A percentile compares a stretch with the other conserved stretches of the same genome.
Conservation (phyloP, 78 protist species). For the Dictyostelium intermedium region DNA sequence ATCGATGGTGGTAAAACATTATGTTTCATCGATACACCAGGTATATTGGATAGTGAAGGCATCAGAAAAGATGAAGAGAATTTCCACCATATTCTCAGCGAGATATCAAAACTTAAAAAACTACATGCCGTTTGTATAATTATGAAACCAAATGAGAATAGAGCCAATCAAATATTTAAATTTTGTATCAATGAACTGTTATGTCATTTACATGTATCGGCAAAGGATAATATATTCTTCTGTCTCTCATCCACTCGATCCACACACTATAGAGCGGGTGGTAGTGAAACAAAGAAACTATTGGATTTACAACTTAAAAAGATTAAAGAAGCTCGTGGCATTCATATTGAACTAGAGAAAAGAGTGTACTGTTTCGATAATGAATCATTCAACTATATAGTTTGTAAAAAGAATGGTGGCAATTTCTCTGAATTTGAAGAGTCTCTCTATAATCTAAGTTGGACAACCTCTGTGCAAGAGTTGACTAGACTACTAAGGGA, state of each 20-base stretch:
- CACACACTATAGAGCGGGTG: not conserved
- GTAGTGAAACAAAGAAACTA: not conserved
- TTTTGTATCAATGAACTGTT: not conserved
- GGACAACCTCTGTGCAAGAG: not conserved
- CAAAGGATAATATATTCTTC: not conserved
- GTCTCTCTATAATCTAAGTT: not conserved
- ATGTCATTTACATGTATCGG: not conserved
- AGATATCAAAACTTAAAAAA: not conserved
- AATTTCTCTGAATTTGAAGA: not conserved
- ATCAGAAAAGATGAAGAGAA: not conserved
- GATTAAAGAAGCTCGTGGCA: not conserved
- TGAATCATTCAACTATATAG: not conserved
- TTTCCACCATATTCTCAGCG: not conserved
- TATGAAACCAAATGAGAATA: conserved; percentile 20
- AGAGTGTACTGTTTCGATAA: not conserved
- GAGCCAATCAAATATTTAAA: not conserved
- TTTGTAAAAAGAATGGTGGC: not conserved
- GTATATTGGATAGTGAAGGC: not conserved
- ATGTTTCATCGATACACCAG: conserved; percentile 31
- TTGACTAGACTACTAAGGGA: not conserved
- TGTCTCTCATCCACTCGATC: not conserved
- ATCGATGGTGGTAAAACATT: not conserved
- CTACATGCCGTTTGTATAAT: not conserved
- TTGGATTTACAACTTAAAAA: not conserved
- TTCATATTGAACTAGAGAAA: not conserved